These are phyloP conservation scores for Saitozyma sp. DNA, from an alignment of 768 basidiomycete species.

Conservation along the genomic window DNA sequence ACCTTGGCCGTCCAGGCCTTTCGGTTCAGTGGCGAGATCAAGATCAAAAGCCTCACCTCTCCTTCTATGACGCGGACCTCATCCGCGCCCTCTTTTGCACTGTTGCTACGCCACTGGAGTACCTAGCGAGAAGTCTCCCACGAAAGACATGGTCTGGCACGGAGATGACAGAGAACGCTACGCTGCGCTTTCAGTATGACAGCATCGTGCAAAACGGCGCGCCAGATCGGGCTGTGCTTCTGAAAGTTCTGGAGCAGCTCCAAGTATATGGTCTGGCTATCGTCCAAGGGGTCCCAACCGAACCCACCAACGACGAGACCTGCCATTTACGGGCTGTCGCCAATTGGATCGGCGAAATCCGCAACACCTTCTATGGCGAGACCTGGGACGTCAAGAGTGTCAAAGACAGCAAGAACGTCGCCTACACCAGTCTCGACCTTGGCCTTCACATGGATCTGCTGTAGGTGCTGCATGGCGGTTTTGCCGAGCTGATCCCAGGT, in stretches of 20 bases:
- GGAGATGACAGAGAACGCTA: slow-evolving; percentile 10
- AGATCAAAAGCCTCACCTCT: neutral
- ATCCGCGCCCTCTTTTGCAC: slow-evolving; percentile 17
- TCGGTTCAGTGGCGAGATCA: too few relatives aligned
- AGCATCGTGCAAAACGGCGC: slow-evolving; percentile 60
- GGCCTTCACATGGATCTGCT: slow-evolving; percentile 89
- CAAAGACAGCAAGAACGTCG: slow-evolving; percentile 78
- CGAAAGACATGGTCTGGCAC: slow-evolving; percentile 7
- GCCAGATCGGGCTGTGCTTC: slow-evolving; percentile 10
- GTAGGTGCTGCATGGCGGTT: slow-evolving; percentile 57
- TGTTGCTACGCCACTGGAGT: neutral
- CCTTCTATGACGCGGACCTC: slow-evolving; percentile 6
- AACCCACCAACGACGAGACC: slow-evolving; percentile 60
- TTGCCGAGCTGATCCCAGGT: slow-evolving; percentile 57
- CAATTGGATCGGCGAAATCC: slow-evolving; percentile 68
- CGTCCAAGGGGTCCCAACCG: slow-evolving; percentile 67
- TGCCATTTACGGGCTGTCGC: slow-evolving; percentile 73
- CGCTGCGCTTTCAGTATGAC: neutral
- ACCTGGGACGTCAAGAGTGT: slow-evolving; percentile 81
- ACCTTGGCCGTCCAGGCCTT: neutral
- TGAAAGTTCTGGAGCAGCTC: slow-evolving; percentile 68
- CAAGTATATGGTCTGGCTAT: slow-evolving; percentile 72
- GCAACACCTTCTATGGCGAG: slow-evolving; percentile 85
- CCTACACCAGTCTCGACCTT: slow-evolving; percentile 86
- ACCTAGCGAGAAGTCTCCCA: neutral